Evolutionary conservation across 1,284 basidiomycete genomes (phyloP).

Genomic region (Rhodotorula sp.): DNA sequence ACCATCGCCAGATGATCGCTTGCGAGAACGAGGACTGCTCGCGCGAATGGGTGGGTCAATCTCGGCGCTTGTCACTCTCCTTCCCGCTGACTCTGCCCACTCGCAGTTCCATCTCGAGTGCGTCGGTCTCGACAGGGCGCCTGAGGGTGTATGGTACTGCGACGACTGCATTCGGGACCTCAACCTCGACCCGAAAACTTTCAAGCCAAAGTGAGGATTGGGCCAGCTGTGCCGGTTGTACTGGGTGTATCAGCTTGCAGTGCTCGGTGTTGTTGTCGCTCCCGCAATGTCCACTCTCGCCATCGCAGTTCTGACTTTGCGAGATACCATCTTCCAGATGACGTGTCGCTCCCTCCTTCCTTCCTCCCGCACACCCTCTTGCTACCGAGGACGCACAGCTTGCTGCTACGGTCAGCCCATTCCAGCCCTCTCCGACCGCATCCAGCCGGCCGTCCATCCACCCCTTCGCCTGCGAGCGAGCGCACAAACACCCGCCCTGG

Average conservation of each 20-base stretch:
- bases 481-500: constrained; percentile 18
- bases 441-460: neutral
- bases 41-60: constrained; percentile 40
- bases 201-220: neutral
- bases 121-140: constrained; percentile 30
- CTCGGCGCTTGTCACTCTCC: neutral
- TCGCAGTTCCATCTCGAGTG: constrained; percentile 41
- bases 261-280: neutral
- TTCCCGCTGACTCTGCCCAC: neutral
- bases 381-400: no score
- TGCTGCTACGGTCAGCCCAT: neutral
- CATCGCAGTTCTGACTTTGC: neutral
- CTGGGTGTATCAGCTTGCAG: neutral
- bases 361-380: neutral
- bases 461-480: neutral
- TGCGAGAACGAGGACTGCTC: constrained; percentile 43
- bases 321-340: neutral
- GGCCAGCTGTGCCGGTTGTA: neutral
- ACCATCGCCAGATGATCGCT: constrained; percentile 43
- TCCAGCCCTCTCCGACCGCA: neutral
- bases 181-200: constrained; percentile 4
- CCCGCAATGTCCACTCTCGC: neutral
- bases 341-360: neutral
- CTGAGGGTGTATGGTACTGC: constrained; percentile 39
- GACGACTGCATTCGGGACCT: constrained; percentile 23